Base-by-base conservation (phyloP, 2,329 filamentous ascomycete species). In the Uncinocarpus reesii region DNA sequence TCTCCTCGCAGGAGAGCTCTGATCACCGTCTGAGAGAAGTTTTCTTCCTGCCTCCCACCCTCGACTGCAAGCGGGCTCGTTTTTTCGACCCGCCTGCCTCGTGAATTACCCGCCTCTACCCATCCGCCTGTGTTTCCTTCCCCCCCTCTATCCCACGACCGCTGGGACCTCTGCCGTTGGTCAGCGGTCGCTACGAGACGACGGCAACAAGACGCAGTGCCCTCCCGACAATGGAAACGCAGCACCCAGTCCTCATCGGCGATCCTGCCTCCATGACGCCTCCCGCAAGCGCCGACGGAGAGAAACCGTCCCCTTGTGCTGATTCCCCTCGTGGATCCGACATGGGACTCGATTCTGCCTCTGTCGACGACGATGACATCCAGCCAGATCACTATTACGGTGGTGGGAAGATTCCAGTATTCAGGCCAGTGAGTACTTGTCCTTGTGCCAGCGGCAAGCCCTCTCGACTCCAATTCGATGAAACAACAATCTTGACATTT, bases 311-410 rank as follows among this genome's bases (percentile, higher is more conserved):
- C 44, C 64, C 65, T 38, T 63, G 50, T 55, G 55, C 31, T 54
- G 53, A 52, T 46, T 53, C 49, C 35, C 49, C 42, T 35, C 31
- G 23, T 21, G 57, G 68, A 36, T 68, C 64, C 16, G 68, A 70
- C 47, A 60, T 70, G n/a, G 41, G 48, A 41, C 24, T 43, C 31
- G 47, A 42, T 34, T 37, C 44, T 13, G 35, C n/a, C 10, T 34
- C 48, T 3, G 18, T 43, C 23, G 45, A 44, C 24, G 42, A 85
- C 57, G 84, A 84, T 56, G 85, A 92, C 47, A 77, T 94, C 47
- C 72, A 81, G 40, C 90, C 90, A 1, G 86, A 89, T 62, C 83
- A 95, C 65, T 95, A 86, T 72, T 94, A 87, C 61, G 89, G 78
- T 47, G 77, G 75, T 49, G 79, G 88, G 53, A 85, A 81, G 53